Base-by-base conservation (phyloP, 2,329 filamentous ascomycete species). In the Orbilia brochopaga region DNA sequence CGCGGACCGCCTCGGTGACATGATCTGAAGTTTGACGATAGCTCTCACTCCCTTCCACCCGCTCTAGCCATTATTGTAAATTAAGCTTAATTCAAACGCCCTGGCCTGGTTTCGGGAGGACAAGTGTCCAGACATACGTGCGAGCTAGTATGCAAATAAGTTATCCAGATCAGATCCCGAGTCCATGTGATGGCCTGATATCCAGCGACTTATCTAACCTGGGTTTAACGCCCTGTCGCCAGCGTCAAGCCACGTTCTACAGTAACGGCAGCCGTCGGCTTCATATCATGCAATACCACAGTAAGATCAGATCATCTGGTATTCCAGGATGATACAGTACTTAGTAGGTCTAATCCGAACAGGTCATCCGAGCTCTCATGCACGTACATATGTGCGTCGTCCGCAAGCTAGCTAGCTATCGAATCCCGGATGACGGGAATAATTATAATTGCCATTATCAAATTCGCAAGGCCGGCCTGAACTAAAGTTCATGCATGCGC, bases 221-320 rank as follows among this genome's bases (percentile, higher is more conserved):
- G 8, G 11, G 13, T 19, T 37, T 30, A 55, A 57, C 37, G n/a
- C 11, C 46, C 46, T 17, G 5, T 48, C 42, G 13, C 32, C 13
- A 37, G 32, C 13, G 37, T 42, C n/a, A 42, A 13, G 37, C 37
- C 37, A 42, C 37, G 5, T 42, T 13, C 5, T 17, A 4, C n/a
- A n/a, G n/a, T 42, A 13, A 42, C 37, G 15, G 11, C 37, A 42
- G 37, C 15, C 5, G 37, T 32, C 27, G 4, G 27, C 4, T 3
- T 32, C 27, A 32, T 32, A 4, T 3, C 10, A 15, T 50, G 46
- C 46, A 48, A 19, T 15, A 48, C 21, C 32, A 50, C 19, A 17
- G 8, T 40, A 27, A 40, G 27, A 30, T 19, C n/a, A 50, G 42
- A 60, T 60, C 56, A 60, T 42, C 50, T 17, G 42, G 24, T 59